Evolutionary conservation across 1,139 yeast species (phyloP).

Genomic region (Hansenula lynferdii): DNA sequence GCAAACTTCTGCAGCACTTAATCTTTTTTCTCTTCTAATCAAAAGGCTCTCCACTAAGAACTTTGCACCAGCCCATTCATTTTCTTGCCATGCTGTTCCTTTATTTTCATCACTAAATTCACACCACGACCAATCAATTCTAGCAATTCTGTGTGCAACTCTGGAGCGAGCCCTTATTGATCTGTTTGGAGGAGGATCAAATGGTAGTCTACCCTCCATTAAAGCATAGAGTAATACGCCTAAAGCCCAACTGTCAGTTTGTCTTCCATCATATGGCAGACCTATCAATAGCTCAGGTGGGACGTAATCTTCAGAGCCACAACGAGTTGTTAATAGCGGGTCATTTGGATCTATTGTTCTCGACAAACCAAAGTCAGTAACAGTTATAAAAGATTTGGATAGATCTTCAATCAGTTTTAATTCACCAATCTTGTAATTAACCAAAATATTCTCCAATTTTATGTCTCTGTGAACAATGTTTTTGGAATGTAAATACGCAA

Average conservation of each 20-base stretch:
- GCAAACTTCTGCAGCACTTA: conserved; percentile 34
- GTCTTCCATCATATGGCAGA: conserved; percentile 80
- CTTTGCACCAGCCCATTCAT: conserved; percentile 42
- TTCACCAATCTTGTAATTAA: conserved; percentile 36
- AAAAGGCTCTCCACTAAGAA: conserved; percentile 48
- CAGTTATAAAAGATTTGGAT: conserved; percentile 43
- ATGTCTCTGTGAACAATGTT: conserved; percentile 82
- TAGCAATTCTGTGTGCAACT: conserved; percentile 85
- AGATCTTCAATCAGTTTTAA: conserved; percentile 22
- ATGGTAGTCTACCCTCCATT: conserved; percentile 82
- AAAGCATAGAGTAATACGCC: conserved; percentile 87
- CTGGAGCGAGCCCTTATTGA: conserved; percentile 50
- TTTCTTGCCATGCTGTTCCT: conserved; percentile 12
- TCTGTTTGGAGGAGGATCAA: conserved; percentile 62
- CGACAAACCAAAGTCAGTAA: conserved; percentile 89
- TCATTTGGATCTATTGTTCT: conserved; percentile 53
- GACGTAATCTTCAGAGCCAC: conserved; percentile 95
- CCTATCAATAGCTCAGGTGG: conserved; percentile 93
- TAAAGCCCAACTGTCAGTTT: conserved; percentile 90
- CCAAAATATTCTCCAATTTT: conserved; percentile 74
- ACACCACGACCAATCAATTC: conserved; percentile 90
- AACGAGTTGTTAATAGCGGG: conserved; percentile 73
- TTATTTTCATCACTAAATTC: conserved; percentile 29
- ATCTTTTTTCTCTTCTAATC: conserved; percentile 47
- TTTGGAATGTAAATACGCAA: conserved; percentile 64